phyloP scores from a whole-genome alignment of 805 yeast species.

The Yarrowia yakushimensis region DNA sequence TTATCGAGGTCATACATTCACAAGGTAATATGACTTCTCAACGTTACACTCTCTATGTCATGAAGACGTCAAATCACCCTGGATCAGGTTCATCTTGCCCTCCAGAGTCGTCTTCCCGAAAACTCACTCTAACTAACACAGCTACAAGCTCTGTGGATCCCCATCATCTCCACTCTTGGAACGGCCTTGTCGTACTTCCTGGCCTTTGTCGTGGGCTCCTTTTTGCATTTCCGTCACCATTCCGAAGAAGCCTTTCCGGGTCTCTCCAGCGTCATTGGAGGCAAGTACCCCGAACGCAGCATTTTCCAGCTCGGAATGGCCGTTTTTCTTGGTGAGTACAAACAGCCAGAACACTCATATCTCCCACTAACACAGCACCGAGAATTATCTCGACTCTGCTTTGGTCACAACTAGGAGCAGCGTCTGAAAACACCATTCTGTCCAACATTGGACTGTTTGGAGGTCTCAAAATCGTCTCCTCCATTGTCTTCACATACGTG shows the following conservation, averaged over 20 bases:
- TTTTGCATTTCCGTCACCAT: constrained; percentile 12
- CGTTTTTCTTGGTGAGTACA: constrained; percentile 9
- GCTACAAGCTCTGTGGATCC: constrained; percentile 12
- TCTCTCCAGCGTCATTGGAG: constrained; percentile 17
- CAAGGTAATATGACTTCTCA: no score
- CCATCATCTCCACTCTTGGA: not conserved
- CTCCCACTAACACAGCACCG: constrained; percentile 9
- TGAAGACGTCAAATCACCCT: no score
- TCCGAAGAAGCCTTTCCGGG: constrained; percentile 21
- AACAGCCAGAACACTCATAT: no score
- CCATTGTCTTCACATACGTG: constrained; percentile 1
- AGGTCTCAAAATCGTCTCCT: not conserved
- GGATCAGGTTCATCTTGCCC: no score
- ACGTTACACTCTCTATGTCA: no score
- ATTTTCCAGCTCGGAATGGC: constrained; percentile 18
- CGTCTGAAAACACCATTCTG: not conserved
- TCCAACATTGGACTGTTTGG: constrained; percentile 17
- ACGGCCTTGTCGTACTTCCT: not conserved
- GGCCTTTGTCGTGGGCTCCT: constrained; percentile 3
- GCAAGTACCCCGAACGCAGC: constrained; percentile 6
- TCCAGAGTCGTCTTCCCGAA: no score
- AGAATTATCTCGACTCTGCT: not conserved
- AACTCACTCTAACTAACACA: no score
- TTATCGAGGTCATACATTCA: no score
- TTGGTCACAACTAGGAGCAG: constrained; percentile 11